Percentiles rank a stretch among this genome's conserved stretches.
phyloP scores from a whole-genome alignment of 2,329 filamentous ascomycete species.

The Neurospora sp. region DNA sequence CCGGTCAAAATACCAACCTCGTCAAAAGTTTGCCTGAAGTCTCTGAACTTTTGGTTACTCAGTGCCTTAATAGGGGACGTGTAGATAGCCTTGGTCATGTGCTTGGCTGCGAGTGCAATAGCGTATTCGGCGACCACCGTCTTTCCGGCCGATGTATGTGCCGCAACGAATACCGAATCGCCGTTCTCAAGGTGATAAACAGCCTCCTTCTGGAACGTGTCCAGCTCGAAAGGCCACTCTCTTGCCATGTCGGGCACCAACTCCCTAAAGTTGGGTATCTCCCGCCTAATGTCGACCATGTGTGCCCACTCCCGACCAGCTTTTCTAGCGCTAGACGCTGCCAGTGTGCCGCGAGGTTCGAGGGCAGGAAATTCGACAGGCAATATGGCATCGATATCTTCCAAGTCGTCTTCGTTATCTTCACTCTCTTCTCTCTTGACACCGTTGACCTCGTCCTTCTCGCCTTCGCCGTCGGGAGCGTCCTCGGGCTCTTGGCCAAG shows the following conservation, averaged over 20 bases:
- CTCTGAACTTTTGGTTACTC: constrained; percentile 97
- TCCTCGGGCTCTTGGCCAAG: constrained; percentile 38
- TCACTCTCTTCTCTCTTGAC: constrained; percentile 21
- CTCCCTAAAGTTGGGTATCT: constrained; percentile 88
- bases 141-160: constrained; percentile 95
- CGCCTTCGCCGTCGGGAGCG: constrained; percentile 22
- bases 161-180: constrained; percentile 95
- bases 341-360: constrained; percentile 70
- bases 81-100: constrained; percentile 99
- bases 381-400: constrained; percentile 74
- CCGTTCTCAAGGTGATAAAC: constrained; percentile 95
- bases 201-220: constrained; percentile 97
- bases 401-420: constrained; percentile 33
- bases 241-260: constrained; percentile 93
- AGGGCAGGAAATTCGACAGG: constrained; percentile 90
- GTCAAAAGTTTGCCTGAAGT: constrained; percentile 82
- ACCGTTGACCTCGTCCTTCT: constrained; percentile 21
- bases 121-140: constrained; percentile 98
- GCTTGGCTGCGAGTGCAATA: constrained; percentile 89
- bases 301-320: constrained; percentile 89
- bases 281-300: constrained; percentile 90
- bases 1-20: constrained; percentile 96
- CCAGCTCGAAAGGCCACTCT: constrained; percentile 93
- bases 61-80: constrained; percentile 97
- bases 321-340: constrained; percentile 60